Percentiles rank a stretch among this genome's conserved stretches.
Conservation (phyloP, 1,284 basidiomycete genomes). For the Agroathelia rolfsii region DNA sequence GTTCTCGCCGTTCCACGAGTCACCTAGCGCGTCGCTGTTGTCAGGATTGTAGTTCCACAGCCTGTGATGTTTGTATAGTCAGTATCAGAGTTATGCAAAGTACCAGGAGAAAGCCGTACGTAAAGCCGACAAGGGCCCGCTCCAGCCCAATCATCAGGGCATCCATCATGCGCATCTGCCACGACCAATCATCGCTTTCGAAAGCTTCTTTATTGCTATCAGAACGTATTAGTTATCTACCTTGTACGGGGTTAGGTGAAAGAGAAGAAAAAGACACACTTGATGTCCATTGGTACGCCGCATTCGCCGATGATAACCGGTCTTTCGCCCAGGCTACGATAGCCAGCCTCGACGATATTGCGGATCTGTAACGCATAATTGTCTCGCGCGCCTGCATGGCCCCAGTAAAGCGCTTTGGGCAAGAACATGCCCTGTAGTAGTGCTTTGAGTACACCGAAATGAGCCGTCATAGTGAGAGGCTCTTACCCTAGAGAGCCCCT, state of each 20-base stretch:
- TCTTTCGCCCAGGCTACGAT: slow-evolving; percentile 61
- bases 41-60: slow-evolving; percentile 93
- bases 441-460: slow-evolving; percentile 7
- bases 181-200: slow-evolving; percentile 62
- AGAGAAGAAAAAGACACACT: slow-evolving; percentile 39
- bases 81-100: slow-evolving; percentile 2
- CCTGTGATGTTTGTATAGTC: slow-evolving; percentile 26
- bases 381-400: slow-evolving; percentile 64
- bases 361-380: slow-evolving; percentile 78
- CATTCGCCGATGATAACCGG: slow-evolving; percentile 86
- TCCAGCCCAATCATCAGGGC: slow-evolving; percentile 76
- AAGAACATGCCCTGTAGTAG: slow-evolving; percentile 76
- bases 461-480: not conserved
- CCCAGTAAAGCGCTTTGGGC: slow-evolving; percentile 77
- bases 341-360: slow-evolving; percentile 65
- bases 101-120: slow-evolving; percentile 39
- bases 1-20: slow-evolving; percentile 94
- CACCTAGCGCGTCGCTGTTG: slow-evolving; percentile 73
- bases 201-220: slow-evolving; percentile 64
- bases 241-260: not conserved
- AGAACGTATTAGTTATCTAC: slow-evolving; percentile 4
- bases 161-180: slow-evolving; percentile 85
- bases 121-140: slow-evolving; percentile 64
- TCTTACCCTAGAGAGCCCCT: slow-evolving; percentile 73
- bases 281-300: slow-evolving; percentile 91